A percentile compares a stretch with the other conserved stretches of the same genome.
Conservation (phyloP, 2,329 filamentous ascomycete genomes). For the Colletotrichum tropicicola region DNA sequence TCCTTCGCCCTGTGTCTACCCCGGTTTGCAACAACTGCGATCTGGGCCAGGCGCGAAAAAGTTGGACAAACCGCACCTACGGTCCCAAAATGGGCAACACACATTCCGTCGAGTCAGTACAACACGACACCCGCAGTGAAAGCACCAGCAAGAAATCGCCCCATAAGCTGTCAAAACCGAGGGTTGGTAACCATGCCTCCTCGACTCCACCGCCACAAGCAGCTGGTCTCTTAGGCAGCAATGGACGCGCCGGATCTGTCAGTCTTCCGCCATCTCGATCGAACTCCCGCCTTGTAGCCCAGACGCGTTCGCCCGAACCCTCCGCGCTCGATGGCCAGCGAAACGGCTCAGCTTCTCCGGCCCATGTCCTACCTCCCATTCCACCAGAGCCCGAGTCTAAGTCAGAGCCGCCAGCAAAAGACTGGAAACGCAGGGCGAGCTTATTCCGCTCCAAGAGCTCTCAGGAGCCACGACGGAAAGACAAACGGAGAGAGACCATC, state of each 20-base stretch:
- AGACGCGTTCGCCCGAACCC: constrained; percentile 5
- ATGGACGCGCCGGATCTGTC: constrained; percentile 39
- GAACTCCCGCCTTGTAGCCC: constrained; percentile 5
- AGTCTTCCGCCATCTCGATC: constrained; percentile 33
- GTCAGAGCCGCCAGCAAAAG: constrained; percentile 1
- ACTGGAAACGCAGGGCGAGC: constrained; percentile 29
- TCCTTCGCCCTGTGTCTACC: constrained; percentile 31
- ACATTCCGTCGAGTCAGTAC: constrained; percentile 53
- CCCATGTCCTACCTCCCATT: not conserved
- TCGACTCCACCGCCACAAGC: constrained; percentile 33
- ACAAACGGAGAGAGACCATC: constrained; percentile 9
- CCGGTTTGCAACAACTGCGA: not conserved
- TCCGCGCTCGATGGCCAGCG: constrained; percentile 11
- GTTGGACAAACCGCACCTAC: not conserved
- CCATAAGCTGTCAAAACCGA: constrained; percentile 63
- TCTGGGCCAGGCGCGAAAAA: not conserved
- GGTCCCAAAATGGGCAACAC: constrained; percentile 58
- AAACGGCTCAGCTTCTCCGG: not conserved
- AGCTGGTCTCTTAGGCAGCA: constrained; percentile 51
- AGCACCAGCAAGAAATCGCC: constrained; percentile 40
- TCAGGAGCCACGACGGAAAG: constrained; percentile 9
- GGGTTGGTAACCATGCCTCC: constrained; percentile 47
- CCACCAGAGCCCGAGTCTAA: constrained; percentile 5
- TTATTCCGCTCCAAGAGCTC: constrained; percentile 32
- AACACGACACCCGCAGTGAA: constrained; percentile 32